These are phyloP conservation scores for Papiliotrema terrestris DNA, from an alignment of 1,284 basidiomycete genomes.

Conservation along the genomic window DNA sequence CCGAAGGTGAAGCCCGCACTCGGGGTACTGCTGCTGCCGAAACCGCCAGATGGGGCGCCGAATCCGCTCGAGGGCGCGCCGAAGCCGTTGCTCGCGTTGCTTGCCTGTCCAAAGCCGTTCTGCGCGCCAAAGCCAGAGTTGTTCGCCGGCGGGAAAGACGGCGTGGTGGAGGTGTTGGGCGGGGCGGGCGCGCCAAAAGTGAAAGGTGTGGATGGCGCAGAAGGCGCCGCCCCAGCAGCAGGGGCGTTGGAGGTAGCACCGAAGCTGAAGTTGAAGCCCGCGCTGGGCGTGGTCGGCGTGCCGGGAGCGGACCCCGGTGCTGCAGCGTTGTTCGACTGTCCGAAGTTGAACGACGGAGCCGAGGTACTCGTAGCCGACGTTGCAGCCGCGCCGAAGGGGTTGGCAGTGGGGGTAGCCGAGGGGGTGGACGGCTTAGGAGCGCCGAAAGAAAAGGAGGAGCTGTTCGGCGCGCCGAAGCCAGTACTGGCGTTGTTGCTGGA, in stretches of 20 bases:
- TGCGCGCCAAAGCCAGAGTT: background rate
- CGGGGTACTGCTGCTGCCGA: background rate
- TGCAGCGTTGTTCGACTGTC: background rate
- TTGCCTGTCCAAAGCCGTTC: background rate
- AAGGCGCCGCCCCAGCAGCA: background rate
- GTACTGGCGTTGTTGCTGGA: background rate
- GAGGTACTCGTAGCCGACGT: background rate
- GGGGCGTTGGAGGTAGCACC: background rate
- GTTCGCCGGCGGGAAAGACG: background rate
- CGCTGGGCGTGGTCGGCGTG: background rate
- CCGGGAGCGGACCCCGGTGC: slow-evolving; percentile 5
- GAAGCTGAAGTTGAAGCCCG: slow-evolving; percentile 2
- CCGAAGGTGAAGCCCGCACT: background rate
- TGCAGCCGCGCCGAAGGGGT: background rate
- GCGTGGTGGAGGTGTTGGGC: background rate
- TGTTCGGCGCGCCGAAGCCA: background rate
- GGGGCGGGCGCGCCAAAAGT: slow-evolving; percentile 9
- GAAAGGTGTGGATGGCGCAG: slow-evolving; percentile 4
- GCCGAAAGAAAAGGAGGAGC: background rate
- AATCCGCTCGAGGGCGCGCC: slow-evolving; percentile 1
- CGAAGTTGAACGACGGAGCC: slow-evolving; percentile 7
- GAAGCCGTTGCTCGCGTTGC: background rate
- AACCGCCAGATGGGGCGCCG: slow-evolving; percentile 2
- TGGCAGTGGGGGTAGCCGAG: background rate
- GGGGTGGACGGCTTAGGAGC: background rate